Evolutionary conservation across 345 rosid species (phyloP).

Genomic region (Durio zibethinus): DNA sequence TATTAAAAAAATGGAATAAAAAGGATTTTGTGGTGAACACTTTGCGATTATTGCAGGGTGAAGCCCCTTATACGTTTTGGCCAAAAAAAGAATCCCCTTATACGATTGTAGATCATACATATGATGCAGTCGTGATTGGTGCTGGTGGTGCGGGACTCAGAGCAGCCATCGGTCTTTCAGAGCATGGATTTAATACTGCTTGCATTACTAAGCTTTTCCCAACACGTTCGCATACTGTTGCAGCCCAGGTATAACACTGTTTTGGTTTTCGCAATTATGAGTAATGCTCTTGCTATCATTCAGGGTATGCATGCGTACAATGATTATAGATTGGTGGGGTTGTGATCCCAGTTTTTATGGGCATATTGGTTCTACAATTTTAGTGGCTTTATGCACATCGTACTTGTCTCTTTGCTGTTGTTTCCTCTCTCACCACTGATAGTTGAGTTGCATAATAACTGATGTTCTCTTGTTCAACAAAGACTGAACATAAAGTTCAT

Average conservation of each 20-base stretch:
- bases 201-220: slow-evolving; percentile 98
- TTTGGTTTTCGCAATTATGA: background rate
- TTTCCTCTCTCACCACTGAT: background rate
- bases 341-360: background rate
- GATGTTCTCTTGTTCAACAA: background rate
- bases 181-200: slow-evolving; percentile 99
- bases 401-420: background rate
- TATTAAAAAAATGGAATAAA: background rate
- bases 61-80: slow-evolving; percentile 6
- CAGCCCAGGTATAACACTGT: slow-evolving; percentile 70
- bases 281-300: background rate
- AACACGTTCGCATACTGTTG: slow-evolving; percentile 95
- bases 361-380: background rate
- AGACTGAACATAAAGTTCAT: background rate
- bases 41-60: slow-evolving; percentile 34
- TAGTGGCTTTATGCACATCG: background rate
- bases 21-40: background rate
- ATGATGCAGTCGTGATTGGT: slow-evolving; percentile 95
- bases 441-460: background rate
- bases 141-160: slow-evolving; percentile 98
- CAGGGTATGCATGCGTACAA: background rate
- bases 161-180: slow-evolving; percentile 96
- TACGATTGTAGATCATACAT: slow-evolving; percentile 90
- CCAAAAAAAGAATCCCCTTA: slow-evolving; percentile 35
- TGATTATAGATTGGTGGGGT: background rate